These are phyloP conservation scores for Vanrija humicola DNA, from an alignment of 1,284 basidiomycete genomes.

Conservation along the genomic window DNA sequence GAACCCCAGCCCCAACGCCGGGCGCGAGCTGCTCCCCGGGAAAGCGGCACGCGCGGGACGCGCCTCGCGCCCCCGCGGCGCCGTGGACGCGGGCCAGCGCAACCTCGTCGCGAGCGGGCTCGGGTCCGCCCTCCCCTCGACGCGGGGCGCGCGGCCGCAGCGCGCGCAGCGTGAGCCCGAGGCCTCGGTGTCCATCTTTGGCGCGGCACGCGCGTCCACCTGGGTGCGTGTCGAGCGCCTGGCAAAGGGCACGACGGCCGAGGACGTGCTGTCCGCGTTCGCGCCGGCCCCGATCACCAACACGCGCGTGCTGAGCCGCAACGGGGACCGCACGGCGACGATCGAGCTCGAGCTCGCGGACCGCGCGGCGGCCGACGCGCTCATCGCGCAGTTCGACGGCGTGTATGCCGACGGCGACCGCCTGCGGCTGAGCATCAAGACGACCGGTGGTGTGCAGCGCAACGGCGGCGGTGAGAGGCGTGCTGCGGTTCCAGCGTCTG, in stretches of 20 bases:
- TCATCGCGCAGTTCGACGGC: conserved; percentile 70
- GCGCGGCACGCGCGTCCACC: conserved; percentile 60
- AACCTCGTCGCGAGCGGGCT: conserved; percentile 6
- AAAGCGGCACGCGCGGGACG: conserved; percentile 2
- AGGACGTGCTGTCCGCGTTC: conserved; percentile 82
- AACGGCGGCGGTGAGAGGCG: too few species aligned
- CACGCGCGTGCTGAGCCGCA: conserved; percentile 49
- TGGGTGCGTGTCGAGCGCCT: conserved; percentile 72
- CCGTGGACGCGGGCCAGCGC: background rate
- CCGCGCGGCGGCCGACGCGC: conserved; percentile 60
- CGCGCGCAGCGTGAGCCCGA: background rate
- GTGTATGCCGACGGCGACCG: conserved; percentile 75
- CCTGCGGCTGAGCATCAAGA: conserved; percentile 63
- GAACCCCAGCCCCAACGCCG: background rate
- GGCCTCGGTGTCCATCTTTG: conserved; percentile 61
- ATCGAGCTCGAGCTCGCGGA: conserved; percentile 72
- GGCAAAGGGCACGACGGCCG: conserved; percentile 70
- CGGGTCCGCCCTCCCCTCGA: background rate
- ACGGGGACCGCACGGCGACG: conserved; percentile 51
- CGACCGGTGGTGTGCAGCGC: conserved; percentile 28
- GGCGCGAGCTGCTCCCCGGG: conserved; percentile 28
- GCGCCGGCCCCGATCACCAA: conserved; percentile 66
- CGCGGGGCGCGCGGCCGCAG: too few species aligned
- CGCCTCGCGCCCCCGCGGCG: conserved; percentile 1
- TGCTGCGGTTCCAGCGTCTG: conserved; percentile 41